Evolutionary conservation across 768 basidiomycete species (phyloP).

Genomic region (Boletus pseudo-olivaceus): DNA sequence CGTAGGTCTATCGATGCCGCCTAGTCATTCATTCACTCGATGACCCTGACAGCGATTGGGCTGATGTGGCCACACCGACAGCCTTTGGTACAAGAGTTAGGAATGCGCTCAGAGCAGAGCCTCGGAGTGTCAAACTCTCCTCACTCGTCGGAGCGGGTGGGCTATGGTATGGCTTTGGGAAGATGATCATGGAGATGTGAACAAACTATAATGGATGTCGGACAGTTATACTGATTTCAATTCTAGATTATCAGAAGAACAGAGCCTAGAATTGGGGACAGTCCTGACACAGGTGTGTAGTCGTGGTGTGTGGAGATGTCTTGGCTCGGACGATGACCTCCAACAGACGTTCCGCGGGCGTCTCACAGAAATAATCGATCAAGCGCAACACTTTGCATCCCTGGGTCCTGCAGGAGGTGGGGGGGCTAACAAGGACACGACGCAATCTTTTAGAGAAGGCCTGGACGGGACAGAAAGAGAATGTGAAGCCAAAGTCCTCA

Average conservation of each 20-base stretch:
- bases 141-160: conserved; percentile 84
- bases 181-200: conserved; percentile 80
- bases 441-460: conserved; percentile 83
- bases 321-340: neutral
- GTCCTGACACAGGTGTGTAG: conserved; percentile 62
- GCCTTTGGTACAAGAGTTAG: conserved; percentile 75
- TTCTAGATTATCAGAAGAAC: conserved; percentile 69
- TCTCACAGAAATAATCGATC: conserved; percentile 76
- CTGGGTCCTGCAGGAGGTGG: conserved; percentile 56
- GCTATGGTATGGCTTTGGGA: conserved; percentile 91
- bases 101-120: conserved; percentile 86
- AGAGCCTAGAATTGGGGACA: conserved; percentile 67
- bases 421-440: conserved; percentile 51
- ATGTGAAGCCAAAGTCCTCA: conserved; percentile 47
- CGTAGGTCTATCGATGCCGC: conserved; percentile 41
- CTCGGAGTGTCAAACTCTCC: conserved; percentile 79
- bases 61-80: conserved; percentile 79
- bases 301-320: conserved; percentile 6
- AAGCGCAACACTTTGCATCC: conserved; percentile 84
- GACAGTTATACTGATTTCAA: neutral
- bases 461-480: conserved; percentile 92
- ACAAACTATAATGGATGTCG: conserved; percentile 16
- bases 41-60: conserved; percentile 64
- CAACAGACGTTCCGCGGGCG: conserved; percentile 72
- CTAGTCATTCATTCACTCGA: neutral